Evolutionary conservation across 1,284 basidiomycete genomes (phyloP), one percentile per base, ranked within the genome.

Genomic region (Sporisorium iseilematis-ciliati): DNA sequence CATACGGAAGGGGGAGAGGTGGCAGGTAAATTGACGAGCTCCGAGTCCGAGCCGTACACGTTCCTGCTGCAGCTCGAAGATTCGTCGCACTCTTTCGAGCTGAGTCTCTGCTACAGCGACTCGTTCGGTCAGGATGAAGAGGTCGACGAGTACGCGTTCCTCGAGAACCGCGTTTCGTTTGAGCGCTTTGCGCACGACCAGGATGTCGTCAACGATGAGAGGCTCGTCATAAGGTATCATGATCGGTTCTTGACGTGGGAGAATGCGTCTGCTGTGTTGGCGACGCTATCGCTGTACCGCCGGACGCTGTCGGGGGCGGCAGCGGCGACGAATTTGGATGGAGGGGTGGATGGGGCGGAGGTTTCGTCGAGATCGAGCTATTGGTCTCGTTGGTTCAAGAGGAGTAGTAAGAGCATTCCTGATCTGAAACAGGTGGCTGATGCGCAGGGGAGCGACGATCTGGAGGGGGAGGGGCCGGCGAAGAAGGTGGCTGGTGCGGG

Each of bases 211-310:
- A 87, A 88, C 61, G 87, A 88, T 67, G 84, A 86, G 14, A 79
- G 86, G 35, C 81, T 89, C 14, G 87, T 88, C 26, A 80, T 89
- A 23, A 83, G 86, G 41, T 89, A 88, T 79, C 81, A 85, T 43
- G 80, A 80, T n/a, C 71, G 80, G 70, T 88, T 87, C 81, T 82
- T 88, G 51, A 87, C 88, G 6, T 89, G 88, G 88, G 84, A 87
- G 50, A 87, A 87, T 41, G 87, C 87, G 0, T 85, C 86, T 33
- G 86, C 87, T 3, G 85, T 89, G 33, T 80, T 89, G 20, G 86
- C 87, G 14, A 87, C 88, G 0, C 82, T 89, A 40, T 66, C 73
- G 25, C 60, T 71, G 18, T 84, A 83, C 61, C 76, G 81, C 21
- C 59, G 76, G 7, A 75, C 66, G 20, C 57, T 82, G 4, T 50